Evolutionary conservation across 139 green algal species (phyloP).

Genomic region (Micractinium sp.): DNA sequence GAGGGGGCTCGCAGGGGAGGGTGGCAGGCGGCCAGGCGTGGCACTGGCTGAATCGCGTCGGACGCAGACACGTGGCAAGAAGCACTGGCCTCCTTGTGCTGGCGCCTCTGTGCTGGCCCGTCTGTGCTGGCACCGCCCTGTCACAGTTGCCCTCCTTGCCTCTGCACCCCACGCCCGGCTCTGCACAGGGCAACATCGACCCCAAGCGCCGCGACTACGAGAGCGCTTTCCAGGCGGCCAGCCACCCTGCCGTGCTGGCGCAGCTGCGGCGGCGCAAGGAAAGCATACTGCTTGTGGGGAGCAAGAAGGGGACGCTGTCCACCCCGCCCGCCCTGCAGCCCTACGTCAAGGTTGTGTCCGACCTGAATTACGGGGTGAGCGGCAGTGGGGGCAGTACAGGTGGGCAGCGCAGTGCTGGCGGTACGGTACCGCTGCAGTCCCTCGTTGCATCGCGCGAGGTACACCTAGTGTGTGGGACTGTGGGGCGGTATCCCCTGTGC

Average conservation of each 20-base stretch:
- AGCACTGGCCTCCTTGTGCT: too few relatives aligned
- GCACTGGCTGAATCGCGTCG: too few relatives aligned
- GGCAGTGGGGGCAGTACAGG: not conserved
- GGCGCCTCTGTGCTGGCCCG: too few relatives aligned
- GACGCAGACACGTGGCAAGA: too few relatives aligned
- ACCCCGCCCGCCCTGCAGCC: not conserved
- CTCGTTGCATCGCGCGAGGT: too few relatives aligned
- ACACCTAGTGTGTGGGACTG: too few relatives aligned
- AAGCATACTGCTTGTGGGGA: not conserved
- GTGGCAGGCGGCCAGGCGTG: too few relatives aligned
- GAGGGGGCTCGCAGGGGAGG: too few relatives aligned
- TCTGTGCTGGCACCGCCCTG: too few relatives aligned
- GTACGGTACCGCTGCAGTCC: not conserved
- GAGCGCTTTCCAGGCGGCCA: not conserved
- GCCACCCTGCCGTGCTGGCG: slow-evolving; percentile 9
- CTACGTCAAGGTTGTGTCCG: not conserved
- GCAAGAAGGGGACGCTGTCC: not conserved
- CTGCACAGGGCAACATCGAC: not conserved
- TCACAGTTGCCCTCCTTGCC: too few relatives aligned
- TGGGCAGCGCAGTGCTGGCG: not conserved
- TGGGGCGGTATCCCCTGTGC: too few relatives aligned
- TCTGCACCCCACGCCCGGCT: too few relatives aligned
- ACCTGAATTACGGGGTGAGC: not conserved
- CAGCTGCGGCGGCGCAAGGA: not conserved
- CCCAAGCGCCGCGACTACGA: not conserved